Base-by-base conservation (phyloP, 164 flowering plant species). In the Berberis thunbergii region DNA sequence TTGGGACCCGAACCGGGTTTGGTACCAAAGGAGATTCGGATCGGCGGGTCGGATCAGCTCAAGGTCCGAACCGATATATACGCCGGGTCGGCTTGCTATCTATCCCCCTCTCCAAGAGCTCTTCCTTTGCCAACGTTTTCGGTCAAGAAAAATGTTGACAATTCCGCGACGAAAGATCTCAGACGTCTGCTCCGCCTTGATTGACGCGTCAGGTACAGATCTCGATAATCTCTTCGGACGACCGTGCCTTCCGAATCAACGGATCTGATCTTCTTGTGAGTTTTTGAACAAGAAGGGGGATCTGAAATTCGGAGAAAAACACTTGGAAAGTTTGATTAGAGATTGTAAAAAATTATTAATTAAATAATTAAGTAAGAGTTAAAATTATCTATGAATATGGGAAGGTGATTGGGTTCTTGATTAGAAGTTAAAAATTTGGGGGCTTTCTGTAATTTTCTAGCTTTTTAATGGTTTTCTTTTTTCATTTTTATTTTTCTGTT, bases 41-140 rank as follows among this genome's bases (percentile, higher is more conserved):
- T 76, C 4, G 49, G 68, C 39, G 70, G 53, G 40, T 57, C 64
- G 49, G 65, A 49, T 12, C 60, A 45, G 40, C 48, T 63, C 43
- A 43, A 62, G 66, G 38, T 63, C 43, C 2, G 58, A 41, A 7
- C 60, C 42, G 62, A 43, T 49, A 54, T 70, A 41, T 88, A 84
- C 59, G 90, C 96, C 4, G 96, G 96, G 4, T 67, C 88, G n/a
- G 84, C 79, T 12, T 75, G 76, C 13, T 49, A 70, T 0, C 57
- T 69, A 2, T 86, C 96, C 0, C 96, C 96, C 0, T 83, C 88
- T 0, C 96, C 96, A 6, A 73, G 81, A 13, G 67, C 84, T 0
- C 70, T 88, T 5, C 96, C 96, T 2, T n/a, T 87, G 9, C 95
- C 95, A 1, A 74, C 72, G 2, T 87, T 87, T 43, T 79, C 78